Conservation (phyloP, 768 basidiomycete genomes). For the Imleria badia region DNA sequence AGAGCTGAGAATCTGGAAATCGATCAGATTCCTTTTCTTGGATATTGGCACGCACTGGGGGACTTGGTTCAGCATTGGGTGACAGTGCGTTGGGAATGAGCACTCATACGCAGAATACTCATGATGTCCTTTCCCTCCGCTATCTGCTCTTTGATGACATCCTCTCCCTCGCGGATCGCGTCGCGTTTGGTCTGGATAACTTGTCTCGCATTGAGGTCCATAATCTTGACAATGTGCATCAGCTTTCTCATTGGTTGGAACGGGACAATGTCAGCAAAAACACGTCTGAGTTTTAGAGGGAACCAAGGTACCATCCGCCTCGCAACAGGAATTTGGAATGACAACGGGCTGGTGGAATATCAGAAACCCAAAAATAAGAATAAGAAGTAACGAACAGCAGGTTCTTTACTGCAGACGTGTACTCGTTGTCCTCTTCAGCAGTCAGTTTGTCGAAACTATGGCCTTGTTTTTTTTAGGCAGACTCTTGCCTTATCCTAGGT, state of each 20-base stretch:
- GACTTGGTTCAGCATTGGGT: no score
- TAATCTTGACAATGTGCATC: neutral
- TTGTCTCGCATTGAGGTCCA: neutral
- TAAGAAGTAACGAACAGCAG: neutral
- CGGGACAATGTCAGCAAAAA: neutral
- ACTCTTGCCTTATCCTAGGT: neutral
- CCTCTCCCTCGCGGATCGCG: neutral
- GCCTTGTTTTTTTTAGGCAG: neutral
- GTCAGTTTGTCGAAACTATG: neutral
- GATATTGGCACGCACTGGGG: neutral
- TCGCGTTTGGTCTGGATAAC: neutral
- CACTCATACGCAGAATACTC: neutral
- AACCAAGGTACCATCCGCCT: neutral
- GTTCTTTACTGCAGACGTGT: neutral
- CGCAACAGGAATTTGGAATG: neutral
- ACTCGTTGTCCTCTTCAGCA: neutral
- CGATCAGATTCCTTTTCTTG: neutral
- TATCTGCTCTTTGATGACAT: neutral
- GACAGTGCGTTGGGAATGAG: neutral
- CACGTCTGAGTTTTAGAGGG: neutral
- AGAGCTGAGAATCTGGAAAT: neutral
- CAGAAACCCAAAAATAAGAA: neutral
- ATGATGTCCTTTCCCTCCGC: neutral
- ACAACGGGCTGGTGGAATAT: neutral
- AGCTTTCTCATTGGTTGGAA: neutral